phyloP scores from a whole-genome alignment of 352 stramenopile genomes.

The Globisporangium sylvaticum region DNA sequence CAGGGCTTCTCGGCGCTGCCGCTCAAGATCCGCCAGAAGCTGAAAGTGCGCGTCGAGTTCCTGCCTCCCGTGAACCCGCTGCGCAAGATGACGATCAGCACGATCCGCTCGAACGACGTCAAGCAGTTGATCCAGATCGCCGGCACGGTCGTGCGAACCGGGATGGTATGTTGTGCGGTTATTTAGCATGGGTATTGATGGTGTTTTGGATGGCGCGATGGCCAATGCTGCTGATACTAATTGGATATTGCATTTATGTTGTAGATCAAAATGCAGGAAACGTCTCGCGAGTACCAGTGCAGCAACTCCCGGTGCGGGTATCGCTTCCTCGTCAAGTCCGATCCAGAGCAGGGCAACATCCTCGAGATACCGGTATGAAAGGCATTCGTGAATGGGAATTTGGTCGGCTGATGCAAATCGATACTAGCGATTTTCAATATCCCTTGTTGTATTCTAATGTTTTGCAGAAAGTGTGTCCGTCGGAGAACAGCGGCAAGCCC shows the following conservation, averaged over 20 bases:
- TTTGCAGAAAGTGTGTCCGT: conserved; percentile 48
- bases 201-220: neutral
- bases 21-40: conserved; percentile 33
- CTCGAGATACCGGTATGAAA: conserved; percentile 65
- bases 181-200: neutral
- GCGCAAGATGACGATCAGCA: conserved; percentile 19
- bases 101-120: conserved; percentile 89
- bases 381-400: neutral
- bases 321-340: conserved; percentile 83
- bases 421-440: neutral
- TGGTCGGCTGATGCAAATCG: neutral
- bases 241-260: no score
- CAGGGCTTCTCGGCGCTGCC: conserved; percentile 23
- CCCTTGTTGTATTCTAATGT: neutral
- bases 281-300: conserved; percentile 84
- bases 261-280: conserved; percentile 93
- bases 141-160: conserved; percentile 89
- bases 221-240: neutral
- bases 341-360: conserved; percentile 90
- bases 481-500: conserved; percentile 38
- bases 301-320: conserved; percentile 61
- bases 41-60: conserved; percentile 89
- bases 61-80: conserved; percentile 82
- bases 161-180: conserved; percentile 39
- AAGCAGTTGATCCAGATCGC: conserved; percentile 84